Percentiles rank a stretch among this genome's conserved stretches.
Evolutionary conservation across 768 basidiomycete genomes (phyloP).

Genomic region (Pleurotus cornucopiae): DNA sequence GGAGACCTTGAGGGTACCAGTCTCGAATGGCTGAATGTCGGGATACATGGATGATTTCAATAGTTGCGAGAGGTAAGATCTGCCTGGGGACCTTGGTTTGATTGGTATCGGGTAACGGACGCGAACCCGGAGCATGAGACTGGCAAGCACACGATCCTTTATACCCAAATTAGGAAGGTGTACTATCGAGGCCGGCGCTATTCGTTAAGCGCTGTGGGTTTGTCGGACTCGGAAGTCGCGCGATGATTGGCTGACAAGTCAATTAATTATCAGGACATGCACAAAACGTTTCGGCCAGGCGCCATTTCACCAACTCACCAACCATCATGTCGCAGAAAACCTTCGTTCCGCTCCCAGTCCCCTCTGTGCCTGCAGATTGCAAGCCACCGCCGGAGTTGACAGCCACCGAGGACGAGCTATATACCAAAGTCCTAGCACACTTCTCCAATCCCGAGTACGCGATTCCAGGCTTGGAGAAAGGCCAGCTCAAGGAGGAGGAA

Average conservation of each 20-base stretch:
- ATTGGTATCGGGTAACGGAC: background rate
- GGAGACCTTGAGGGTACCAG: conserved; percentile 65
- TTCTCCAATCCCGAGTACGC: conserved; percentile 50
- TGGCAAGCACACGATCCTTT: conserved; percentile 1
- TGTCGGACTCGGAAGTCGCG: background rate
- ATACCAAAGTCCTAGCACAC: conserved; percentile 52
- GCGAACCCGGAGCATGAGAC: background rate
- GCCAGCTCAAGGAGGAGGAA: conserved; percentile 57
- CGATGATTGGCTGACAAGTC: background rate
- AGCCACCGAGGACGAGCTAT: conserved; percentile 42
- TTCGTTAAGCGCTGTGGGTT: background rate
- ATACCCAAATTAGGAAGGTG: conserved; percentile 2
- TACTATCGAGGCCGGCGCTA: too few species aligned
- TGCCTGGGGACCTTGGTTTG: background rate
- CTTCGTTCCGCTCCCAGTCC: conserved; percentile 28
- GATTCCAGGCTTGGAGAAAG: conserved; percentile 43
- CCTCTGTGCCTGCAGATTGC: conserved; percentile 21
- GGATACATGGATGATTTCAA: conserved; percentile 53
- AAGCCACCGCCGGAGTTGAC: conserved; percentile 34
- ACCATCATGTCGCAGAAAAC: conserved; percentile 23
- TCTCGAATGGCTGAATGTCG: conserved; percentile 58
- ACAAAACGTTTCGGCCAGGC: conserved; percentile 18
- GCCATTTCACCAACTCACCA: conserved; percentile 12
- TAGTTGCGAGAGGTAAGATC: background rate
- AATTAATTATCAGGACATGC: too few species aligned